Base-by-base conservation (phyloP, 2,329 filamentous ascomycete genomes). In the Fusarium azukiicola region DNA sequence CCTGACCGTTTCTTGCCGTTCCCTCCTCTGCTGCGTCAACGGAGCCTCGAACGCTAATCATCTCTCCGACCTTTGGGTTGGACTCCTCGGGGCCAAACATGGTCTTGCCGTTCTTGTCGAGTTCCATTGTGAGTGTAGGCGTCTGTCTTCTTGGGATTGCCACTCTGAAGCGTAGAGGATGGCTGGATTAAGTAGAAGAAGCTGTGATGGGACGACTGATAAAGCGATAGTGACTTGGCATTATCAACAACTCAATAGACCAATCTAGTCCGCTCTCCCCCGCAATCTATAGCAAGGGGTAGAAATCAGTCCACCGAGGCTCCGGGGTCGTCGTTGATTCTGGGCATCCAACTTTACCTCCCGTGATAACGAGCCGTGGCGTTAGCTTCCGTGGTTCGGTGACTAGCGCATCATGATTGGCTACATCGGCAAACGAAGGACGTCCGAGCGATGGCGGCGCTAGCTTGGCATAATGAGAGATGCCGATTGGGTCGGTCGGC, bases 401-500 rank as follows among this genome's bases (percentile, higher is more conserved):
- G 69, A 74, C 49, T 5, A 1, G n/a, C 3, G 3, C 2, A 2
- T 0, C 2, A 0, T 80, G 17, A 81, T 80, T 81, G 75, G 79
- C n/a, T 19, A 42, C 11, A 6, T 80, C 79, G 79, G 79, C 79
- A 79, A 75, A 13, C 3, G 9, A 49, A 6, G 49, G 13, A 7
- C 14, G 36, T 61, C 56, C 13, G 36, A 61, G 56, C 23, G 6
- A 46, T 17, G 5, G 42, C 12, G 23, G 7, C 40, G 17, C 42
- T n/a, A 36, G 32, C 40, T 61, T 6, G 49, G 36, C 6, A 10
- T 14, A 19, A 36, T 19, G 19, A 14, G 50, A 13, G 36, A 63
- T 23, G 69, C 77, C 73, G 73, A 80, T 81, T 81, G 75, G 79
- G 2, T 17, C 2, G 12, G 13, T 72, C 79, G 79, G 79, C 73